Conservation (phyloP, 345 rosid species). For the Melaleuca quinquenervia region DNA sequence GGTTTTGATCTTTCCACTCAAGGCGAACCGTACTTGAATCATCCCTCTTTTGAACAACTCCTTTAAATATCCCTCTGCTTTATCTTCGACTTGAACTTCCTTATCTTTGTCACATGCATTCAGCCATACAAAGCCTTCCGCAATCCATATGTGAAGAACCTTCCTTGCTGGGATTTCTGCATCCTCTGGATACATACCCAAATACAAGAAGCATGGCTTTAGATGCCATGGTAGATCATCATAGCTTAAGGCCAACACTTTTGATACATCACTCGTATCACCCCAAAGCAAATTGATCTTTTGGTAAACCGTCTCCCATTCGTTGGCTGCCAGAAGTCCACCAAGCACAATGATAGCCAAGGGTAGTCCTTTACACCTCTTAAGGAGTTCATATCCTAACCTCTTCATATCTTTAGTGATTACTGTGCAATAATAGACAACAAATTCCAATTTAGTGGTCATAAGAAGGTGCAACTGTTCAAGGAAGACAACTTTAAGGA, state of each 20-base stretch:
- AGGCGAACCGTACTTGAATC: slow-evolving; percentile 14
- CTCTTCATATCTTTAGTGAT: slow-evolving; percentile 1
- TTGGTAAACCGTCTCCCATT: slow-evolving; percentile 13
- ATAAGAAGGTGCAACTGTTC: background rate
- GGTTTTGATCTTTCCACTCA: slow-evolving; percentile 17
- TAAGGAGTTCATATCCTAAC: slow-evolving; percentile 17
- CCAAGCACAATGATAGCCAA: slow-evolving; percentile 27
- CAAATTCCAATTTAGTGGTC: background rate
- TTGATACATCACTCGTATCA: background rate
- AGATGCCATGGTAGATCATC: slow-evolving; percentile 9
- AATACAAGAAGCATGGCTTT: slow-evolving; percentile 20
- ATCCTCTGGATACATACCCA: slow-evolving; percentile 14
- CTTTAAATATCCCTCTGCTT: slow-evolving; percentile 11
- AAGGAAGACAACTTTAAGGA: background rate
- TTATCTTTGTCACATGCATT: background rate
- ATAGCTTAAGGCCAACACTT: slow-evolving; percentile 18
- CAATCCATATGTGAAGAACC: slow-evolving; percentile 30
- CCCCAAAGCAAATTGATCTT: slow-evolving; percentile 2
- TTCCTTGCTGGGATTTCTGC: slow-evolving; percentile 15
- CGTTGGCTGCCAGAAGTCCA: slow-evolving; percentile 15
- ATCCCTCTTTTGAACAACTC: slow-evolving; percentile 25
- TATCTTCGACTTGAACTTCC: slow-evolving; percentile 11
- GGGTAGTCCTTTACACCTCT: slow-evolving; percentile 21
- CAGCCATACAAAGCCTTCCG: slow-evolving; percentile 20
- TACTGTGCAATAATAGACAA: background rate